Conservation (phyloP, 306 rosid species). For the Cicer judaicum region DNA sequence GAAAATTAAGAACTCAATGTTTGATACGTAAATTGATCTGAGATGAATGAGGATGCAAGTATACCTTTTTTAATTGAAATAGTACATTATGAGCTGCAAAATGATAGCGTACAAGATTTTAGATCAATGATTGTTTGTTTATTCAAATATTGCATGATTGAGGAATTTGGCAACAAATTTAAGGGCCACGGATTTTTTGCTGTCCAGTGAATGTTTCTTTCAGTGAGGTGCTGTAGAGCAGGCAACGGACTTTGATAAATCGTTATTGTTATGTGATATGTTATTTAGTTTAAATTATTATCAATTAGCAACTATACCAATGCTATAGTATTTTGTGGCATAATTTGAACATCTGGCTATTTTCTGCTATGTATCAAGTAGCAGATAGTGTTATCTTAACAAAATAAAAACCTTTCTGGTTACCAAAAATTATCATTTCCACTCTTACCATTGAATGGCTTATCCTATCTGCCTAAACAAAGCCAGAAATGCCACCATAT, state of each 20-base stretch:
- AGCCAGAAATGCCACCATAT: neutral
- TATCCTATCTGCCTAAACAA: neutral
- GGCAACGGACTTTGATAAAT: no score
- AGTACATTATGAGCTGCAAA: constrained; percentile 9
- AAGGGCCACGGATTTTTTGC: neutral
- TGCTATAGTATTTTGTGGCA: no score
- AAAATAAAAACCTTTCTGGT: neutral
- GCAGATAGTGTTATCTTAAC: neutral
- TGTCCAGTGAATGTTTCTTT: neutral
- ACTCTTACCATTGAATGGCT: neutral
- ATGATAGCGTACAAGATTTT: neutral
- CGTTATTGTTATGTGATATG: no score
- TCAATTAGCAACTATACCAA: no score
- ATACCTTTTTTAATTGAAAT: neutral
- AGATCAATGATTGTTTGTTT: constrained; percentile 3
- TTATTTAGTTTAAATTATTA: no score
- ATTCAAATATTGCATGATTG: neutral
- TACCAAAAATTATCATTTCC: neutral
- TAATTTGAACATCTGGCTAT: no score
- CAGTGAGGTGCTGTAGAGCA: no score
- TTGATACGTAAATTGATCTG: neutral
- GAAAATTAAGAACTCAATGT: neutral
- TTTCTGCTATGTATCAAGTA: neutral
- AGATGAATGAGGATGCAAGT: neutral
- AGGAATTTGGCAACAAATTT: neutral